Evolutionary conservation across 805 yeast species (phyloP), one percentile per base, ranked within the genome.

Genomic region (Wickerhamomyces queroliae): DNA sequence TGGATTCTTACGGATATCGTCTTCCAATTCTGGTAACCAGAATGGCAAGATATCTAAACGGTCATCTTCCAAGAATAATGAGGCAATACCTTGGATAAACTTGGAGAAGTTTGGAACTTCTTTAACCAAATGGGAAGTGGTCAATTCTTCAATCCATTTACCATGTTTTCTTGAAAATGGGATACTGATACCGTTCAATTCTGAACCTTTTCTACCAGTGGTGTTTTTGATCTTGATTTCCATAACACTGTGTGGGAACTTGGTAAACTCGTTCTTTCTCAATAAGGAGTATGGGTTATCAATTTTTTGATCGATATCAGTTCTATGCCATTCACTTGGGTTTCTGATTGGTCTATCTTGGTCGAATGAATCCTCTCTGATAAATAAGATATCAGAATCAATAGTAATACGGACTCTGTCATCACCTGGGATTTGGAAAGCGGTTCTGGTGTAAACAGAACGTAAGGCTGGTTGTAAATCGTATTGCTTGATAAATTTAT

Each of bases 401-500:
- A 91, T 86, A 33, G 86, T 81, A 44, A 93, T 80, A 59, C 98
- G 80, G 28, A 90, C 83, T 55, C 91, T 77, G 59, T 90, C 95
- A 59, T 93, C 98, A 42, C 97, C 97, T 3, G 99, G 99, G 52
- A 91, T 91, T 69, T 91, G 97, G 70, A 93, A 91, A 3, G 98
- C 98, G 6, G 96, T 86, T 62, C 98, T 76, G 31, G 88, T 85
- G 66, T 86, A 88, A 27, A 82, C 76, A 10, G 96, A 76, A 66
- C 98, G 80, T 58, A 93, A 64, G 28, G 86, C 77, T 12, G 99
- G 99, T 62, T 87, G 85, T 47, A 91, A 70, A 44, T 78, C 73
- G 50, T 80, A 71, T 38, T 78, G 78, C 30, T 62, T 57, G 45
- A 91, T 82, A 54, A 80, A 84, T 12, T 64, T 59, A 54, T 82